Percentiles rank a stretch among this genome's conserved stretches.
Evolutionary conservation across 2,329 filamentous ascomycete genomes (phyloP).

Genomic region (Acrodontium crateriforme): DNA sequence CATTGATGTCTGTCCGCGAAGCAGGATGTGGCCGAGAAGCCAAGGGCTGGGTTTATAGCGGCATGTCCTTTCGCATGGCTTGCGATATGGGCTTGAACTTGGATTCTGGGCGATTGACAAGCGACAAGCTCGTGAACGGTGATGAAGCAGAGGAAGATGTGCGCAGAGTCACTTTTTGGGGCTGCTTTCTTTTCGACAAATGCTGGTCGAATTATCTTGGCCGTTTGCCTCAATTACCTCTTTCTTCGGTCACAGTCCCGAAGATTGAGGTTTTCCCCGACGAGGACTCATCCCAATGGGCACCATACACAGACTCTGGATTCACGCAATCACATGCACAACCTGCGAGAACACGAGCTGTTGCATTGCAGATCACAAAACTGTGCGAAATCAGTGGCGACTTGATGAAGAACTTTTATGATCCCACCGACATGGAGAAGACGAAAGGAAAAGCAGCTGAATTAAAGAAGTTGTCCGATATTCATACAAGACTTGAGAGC

Average conservation of each 20-base stretch:
- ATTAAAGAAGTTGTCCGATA: slow-evolving; percentile 80
- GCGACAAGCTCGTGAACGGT: slow-evolving; percentile 25
- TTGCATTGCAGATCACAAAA: slow-evolving; percentile 66
- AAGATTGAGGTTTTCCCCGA: slow-evolving; percentile 83
- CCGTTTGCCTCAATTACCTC: slow-evolving; percentile 72
- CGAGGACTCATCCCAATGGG: slow-evolving; percentile 78
- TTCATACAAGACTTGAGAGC: slow-evolving; percentile 77
- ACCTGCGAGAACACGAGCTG: slow-evolving; percentile 67
- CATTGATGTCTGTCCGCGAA: slow-evolving; percentile 90
- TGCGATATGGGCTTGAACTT: slow-evolving; percentile 86
- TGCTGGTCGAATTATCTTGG: slow-evolving; percentile 97
- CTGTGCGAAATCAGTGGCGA: slow-evolving; percentile 92
- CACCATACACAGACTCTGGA: slow-evolving; percentile 74
- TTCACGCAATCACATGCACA: slow-evolving; percentile 60
- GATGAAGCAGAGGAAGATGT: slow-evolving; percentile 80
- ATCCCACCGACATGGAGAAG: slow-evolving; percentile 52
- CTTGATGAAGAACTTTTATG: slow-evolving; percentile 79
- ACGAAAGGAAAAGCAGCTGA: slow-evolving; percentile 63
- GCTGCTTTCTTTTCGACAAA: slow-evolving; percentile 96
- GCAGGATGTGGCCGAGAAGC: slow-evolving; percentile 88
- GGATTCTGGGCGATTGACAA: slow-evolving; percentile 54
- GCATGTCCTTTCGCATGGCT: slow-evolving; percentile 97
- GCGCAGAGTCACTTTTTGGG: slow-evolving; percentile 87
- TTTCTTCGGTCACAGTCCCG: slow-evolving; percentile 65
- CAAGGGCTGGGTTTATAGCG: slow-evolving; percentile 95